Conservation (phyloP, 768 basidiomycete species). For the Austroboletus eburneus region DNA sequence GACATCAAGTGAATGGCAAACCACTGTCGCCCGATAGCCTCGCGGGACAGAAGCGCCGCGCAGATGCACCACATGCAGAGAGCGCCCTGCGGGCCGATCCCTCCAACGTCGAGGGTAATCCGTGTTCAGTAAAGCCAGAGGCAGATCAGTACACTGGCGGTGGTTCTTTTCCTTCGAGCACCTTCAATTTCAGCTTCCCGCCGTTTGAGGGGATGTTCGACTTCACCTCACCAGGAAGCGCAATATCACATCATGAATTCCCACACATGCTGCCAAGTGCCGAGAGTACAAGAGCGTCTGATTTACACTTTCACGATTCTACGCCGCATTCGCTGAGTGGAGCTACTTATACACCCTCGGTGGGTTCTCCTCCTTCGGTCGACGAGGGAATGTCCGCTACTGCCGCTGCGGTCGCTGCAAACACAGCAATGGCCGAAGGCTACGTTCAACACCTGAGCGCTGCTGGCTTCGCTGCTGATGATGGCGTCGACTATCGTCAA, state of each 20-base stretch:
- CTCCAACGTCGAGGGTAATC: conserved; percentile 45
- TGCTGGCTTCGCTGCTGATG: conserved; percentile 53
- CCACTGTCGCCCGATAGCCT: conserved; percentile 61
- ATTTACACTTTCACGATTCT: conserved; percentile 31
- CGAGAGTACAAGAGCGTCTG: conserved; percentile 26
- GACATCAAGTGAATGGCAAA: conserved; percentile 80
- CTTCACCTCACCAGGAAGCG: conserved; percentile 33
- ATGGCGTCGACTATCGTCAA: conserved; percentile 56
- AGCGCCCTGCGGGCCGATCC: conserved; percentile 79
- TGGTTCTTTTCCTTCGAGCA: conserved; percentile 59
- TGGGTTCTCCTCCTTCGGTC: conserved; percentile 26
- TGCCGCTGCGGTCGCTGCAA: conserved; percentile 59
- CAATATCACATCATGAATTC: conserved; percentile 35
- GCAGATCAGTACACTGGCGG: conserved; percentile 38
- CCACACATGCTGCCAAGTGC: conserved; percentile 30
- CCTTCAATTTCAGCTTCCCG: conserved; percentile 72
- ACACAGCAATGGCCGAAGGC: conserved; percentile 66
- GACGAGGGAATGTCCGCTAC: conserved; percentile 60
- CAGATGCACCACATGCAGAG: conserved; percentile 76
- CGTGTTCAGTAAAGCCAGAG: conserved; percentile 28
- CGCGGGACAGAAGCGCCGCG: conserved; percentile 72
- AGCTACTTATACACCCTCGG: conserved; percentile 34
- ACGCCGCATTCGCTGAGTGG: conserved; percentile 27
- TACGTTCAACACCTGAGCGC: conserved; percentile 60
- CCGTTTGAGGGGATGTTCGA: conserved; percentile 65